Conservation (phyloP, 2,329 filamentous ascomycete genomes). For the Penicillium rolfsii region DNA sequence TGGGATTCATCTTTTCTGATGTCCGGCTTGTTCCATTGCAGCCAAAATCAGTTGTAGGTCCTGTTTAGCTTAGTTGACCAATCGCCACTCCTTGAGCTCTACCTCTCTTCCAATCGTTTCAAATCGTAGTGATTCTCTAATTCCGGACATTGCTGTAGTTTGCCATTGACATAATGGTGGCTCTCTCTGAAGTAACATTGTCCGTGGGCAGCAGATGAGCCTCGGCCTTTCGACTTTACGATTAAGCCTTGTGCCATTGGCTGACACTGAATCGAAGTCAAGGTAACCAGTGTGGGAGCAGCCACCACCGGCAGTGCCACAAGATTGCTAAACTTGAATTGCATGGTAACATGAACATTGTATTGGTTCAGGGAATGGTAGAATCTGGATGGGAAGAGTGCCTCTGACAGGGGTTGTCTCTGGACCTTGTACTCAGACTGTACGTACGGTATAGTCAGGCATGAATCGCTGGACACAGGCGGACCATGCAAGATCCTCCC, state of each 20-base stretch:
- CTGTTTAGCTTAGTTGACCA: slow-evolving; percentile 24
- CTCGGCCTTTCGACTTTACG: too few species aligned
- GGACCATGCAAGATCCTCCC: too few species aligned
- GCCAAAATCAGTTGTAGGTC: slow-evolving; percentile 3
- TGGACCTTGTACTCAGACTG: too few species aligned
- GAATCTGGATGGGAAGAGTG: too few species aligned
- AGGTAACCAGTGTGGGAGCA: too few species aligned
- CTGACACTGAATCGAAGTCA: neutral
- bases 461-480: too few species aligned
- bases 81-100: slow-evolving; percentile 26
- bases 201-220: neutral
- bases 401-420: too few species aligned
- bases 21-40: neutral
- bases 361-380: too few species aligned
- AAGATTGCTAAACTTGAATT: too few species aligned
- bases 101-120: neutral
- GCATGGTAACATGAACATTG: too few species aligned
- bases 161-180: neutral
- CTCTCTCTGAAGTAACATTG: neutral
- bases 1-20: neutral
- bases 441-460: too few species aligned
- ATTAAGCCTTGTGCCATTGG: neutral
- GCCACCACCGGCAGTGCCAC: too few species aligned
- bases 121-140: neutral
- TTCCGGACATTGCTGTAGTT: neutral